Evolutionary conservation across 768 basidiomycete genomes (phyloP), one percentile per base, ranked within the genome.

Genomic region (Auriscalpium orientale): DNA sequence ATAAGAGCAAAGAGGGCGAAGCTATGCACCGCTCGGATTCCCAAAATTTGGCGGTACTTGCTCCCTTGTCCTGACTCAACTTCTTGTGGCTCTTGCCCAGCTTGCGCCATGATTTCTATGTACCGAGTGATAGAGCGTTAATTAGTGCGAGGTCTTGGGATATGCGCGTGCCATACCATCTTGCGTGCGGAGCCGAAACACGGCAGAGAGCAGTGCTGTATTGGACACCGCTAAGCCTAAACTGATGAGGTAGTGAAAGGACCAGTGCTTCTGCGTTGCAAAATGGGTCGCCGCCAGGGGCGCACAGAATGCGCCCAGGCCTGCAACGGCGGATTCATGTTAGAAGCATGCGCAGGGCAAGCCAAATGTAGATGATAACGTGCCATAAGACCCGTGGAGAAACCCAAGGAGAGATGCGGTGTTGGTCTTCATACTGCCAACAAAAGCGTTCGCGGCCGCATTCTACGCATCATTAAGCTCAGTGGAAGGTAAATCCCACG

Each of bases 381-480:
- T 18, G 43, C 69, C 69, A 54, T 69, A 71, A 4, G 59, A 45
- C 4, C 62, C 67, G 44, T 71, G 69, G 6, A 68, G 53, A 13
- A 67, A 46, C 11, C 65, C 56, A 49, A 70, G 57, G 48, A 67
- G 66, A 8, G 55, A 46, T 13, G 56, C 66, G 11, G 70, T 66
- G 46, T 74, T 68, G 15, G 68, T 68, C 5, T 71, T 72, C 16
- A 80, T 60, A 21, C 73, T 68, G 0, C 75, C 73, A 2, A 75
- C 70, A 34, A 76, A 74, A 2, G 75, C 74, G 54, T 79, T 81
- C 13, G 73, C 72, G 61, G 78, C 78, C 16, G 79, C 75, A 50
- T 80, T 75, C 72, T 78, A 13, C 33, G 49, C 45, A 33, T 55
- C 28, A 7, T 28, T 28, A 13, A 51, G 21, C 20, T 43, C 22